Percentiles rank a stretch among this genome's conserved stretches.
phyloP scores from a whole-genome alignment of 768 basidiomycete species.

The Roridomyces roridus region DNA sequence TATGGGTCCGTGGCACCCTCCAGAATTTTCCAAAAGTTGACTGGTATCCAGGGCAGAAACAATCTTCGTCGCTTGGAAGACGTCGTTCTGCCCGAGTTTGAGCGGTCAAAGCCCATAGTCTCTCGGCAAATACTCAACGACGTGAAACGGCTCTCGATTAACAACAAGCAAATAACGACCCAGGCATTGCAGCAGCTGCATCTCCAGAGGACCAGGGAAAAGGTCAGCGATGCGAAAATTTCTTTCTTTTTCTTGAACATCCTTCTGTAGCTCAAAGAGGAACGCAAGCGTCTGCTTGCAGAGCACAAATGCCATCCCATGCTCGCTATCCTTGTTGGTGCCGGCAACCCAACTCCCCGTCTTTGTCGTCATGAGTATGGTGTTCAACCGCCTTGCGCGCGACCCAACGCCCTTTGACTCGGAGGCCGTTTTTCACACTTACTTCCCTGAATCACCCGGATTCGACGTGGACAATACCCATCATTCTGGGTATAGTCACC shows the following conservation, averaged over 20 bases:
- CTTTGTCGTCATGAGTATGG: constrained; percentile 69
- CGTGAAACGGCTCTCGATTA: constrained; percentile 63
- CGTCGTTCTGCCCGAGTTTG: constrained; percentile 61
- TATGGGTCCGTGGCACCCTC: constrained; percentile 65
- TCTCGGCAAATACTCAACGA: constrained; percentile 49
- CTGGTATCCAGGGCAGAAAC: constrained; percentile 56
- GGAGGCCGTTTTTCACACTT: constrained; percentile 78
- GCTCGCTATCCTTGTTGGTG: constrained; percentile 64
- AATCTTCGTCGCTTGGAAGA: constrained; percentile 67
- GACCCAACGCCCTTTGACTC: constrained; percentile 74
- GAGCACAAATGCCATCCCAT: constrained; percentile 63
- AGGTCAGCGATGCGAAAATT: constrained; percentile 44
- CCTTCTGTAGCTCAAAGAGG: constrained; percentile 51
- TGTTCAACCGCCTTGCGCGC: constrained; percentile 60
- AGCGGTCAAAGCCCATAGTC: constrained; percentile 51
- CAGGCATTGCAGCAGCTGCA: constrained; percentile 56
- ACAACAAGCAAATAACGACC: constrained; percentile 49
- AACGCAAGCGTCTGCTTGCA: constrained; percentile 64
- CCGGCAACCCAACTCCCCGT: constrained; percentile 73
- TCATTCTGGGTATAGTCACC: constrained; percentile 73
- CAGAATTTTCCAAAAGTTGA: constrained; percentile 1
- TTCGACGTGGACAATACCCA: constrained; percentile 71
- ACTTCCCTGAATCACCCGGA: constrained; percentile 75
- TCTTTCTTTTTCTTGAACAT: constrained; percentile 1
- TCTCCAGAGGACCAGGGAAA: constrained; percentile 49